Evolutionary conservation across 1,284 basidiomycete genomes (phyloP).

Genomic region (Pholiota adiposa): DNA sequence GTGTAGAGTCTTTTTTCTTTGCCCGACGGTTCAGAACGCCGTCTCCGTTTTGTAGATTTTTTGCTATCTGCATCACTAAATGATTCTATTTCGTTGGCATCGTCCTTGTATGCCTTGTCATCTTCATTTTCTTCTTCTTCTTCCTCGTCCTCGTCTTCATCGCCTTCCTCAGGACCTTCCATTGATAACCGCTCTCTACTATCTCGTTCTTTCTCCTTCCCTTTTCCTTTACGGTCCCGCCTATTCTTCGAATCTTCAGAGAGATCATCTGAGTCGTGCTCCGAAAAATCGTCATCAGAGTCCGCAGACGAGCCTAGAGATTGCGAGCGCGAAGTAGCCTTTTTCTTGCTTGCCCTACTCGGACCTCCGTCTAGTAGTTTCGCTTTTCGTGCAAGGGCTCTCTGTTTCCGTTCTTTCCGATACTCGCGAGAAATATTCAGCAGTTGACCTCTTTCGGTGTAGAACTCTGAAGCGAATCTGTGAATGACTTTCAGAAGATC

Average conservation of each 20-base stretch:
- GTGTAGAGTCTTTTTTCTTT: conserved; percentile 30
- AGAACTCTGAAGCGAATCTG: conserved; percentile 65
- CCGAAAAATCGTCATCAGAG: neutral
- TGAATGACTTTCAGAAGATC: conserved; percentile 75
- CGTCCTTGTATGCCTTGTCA: conserved; percentile 11
- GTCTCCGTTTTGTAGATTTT: neutral
- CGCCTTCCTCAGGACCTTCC: conserved; percentile 8
- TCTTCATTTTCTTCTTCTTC: conserved; percentile 13
- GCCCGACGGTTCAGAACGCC: neutral
- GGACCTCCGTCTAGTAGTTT: neutral
- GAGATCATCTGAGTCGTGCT: neutral
- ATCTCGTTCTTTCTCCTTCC: conserved; percentile 11
- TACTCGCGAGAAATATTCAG: conserved; percentile 52
- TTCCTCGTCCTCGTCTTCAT: conserved; percentile 28
- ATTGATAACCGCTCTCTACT: neutral
- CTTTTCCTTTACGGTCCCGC: conserved; percentile 3
- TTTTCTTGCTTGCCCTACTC: conserved; percentile 8
- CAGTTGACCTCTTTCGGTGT: conserved; percentile 61
- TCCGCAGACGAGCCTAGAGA: neutral
- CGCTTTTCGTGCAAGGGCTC: conserved; percentile 19
- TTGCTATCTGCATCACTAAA: conserved; percentile 16
- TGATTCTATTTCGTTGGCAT: conserved; percentile 25
- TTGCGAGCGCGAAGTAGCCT: neutral
- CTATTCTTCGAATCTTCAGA: neutral
- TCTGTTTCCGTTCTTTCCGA: conserved; percentile 45